Evolutionary conservation across 306 rosid genomes (phyloP).

Genomic region (Vigna hirtella): DNA sequence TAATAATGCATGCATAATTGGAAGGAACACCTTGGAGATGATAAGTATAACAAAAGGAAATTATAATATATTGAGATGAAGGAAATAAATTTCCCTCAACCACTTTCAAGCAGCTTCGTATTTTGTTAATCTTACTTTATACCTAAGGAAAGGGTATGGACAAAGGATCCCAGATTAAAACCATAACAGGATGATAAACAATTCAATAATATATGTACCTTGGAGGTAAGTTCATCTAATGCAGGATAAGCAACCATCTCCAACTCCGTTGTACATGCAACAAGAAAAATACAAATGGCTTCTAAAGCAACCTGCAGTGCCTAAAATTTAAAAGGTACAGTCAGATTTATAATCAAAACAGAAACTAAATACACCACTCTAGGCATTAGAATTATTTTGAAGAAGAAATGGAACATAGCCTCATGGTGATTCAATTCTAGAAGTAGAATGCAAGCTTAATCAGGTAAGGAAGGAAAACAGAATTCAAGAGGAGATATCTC

Average conservation of each 20-base stretch:
- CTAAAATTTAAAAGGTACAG: constrained; percentile 80
- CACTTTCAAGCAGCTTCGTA: constrained; percentile 29
- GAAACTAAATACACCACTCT: no score
- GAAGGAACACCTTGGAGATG: constrained; percentile 20
- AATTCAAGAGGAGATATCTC: no score
- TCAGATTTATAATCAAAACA: no score
- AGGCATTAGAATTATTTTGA: no score
- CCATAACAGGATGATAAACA: constrained; percentile 37
- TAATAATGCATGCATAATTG: constrained; percentile 6
- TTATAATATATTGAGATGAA: background rate
- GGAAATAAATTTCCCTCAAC: constrained; percentile 6
- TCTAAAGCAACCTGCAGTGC: constrained; percentile 95
- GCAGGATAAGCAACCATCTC: constrained; percentile 97
- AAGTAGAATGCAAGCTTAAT: no score
- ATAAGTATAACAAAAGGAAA: constrained; percentile 28
- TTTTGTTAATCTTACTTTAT: constrained; percentile 13
- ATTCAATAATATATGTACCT: background rate
- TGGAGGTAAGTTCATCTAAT: constrained; percentile 88
- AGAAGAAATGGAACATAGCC: no score
- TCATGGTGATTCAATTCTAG: no score
- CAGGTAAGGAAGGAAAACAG: no score
- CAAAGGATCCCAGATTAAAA: constrained; percentile 3
- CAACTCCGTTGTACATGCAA: constrained; percentile 89
- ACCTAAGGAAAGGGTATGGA: constrained; percentile 3
- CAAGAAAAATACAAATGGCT: constrained; percentile 94